A percentile compares a stretch with the other conserved stretches of the same genome.
phyloP scores from a whole-genome alignment of 192 early-diverging fungal genomes.

The Obelidium mucronatum region DNA sequence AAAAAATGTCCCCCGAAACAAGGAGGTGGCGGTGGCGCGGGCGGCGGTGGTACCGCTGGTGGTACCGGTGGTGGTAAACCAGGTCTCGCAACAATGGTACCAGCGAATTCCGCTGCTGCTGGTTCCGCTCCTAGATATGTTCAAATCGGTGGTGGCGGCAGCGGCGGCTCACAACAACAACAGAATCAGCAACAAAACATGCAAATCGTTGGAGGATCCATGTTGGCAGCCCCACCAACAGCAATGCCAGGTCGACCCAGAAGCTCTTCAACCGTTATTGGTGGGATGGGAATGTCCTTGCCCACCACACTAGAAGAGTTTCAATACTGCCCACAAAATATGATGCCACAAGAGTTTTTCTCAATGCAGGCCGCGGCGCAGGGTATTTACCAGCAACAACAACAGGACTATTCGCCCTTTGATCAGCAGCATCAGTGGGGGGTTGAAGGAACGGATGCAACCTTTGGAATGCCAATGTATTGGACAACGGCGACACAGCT shows the following conservation, averaged over 20 bases:
- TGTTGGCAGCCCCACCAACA: too few relatives aligned
- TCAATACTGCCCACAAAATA: not conserved
- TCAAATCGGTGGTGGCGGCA: not conserved
- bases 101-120: not conserved
- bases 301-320: constrained; percentile 20
- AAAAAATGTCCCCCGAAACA: constrained; percentile 52
- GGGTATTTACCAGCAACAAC: not conserved
- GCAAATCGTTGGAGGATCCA: too few relatives aligned
- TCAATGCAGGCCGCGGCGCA: not conserved
- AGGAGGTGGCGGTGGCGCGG: not conserved
- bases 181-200: not conserved
- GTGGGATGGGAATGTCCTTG: constrained; percentile 26
- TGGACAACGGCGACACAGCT: not conserved
- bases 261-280: not conserved
- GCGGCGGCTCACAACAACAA: not conserved
- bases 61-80: not conserved
- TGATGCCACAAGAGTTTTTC: not conserved
- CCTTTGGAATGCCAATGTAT: not conserved
- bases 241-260: too few relatives aligned
- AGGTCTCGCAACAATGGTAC: not conserved
- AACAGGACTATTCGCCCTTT: not conserved
- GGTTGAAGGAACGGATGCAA: not conserved
- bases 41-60: not conserved
- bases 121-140: not conserved
- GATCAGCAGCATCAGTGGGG: not conserved